Conservation (phyloP, 768 basidiomycete species). For the Leucocoprinus leucothites region DNA sequence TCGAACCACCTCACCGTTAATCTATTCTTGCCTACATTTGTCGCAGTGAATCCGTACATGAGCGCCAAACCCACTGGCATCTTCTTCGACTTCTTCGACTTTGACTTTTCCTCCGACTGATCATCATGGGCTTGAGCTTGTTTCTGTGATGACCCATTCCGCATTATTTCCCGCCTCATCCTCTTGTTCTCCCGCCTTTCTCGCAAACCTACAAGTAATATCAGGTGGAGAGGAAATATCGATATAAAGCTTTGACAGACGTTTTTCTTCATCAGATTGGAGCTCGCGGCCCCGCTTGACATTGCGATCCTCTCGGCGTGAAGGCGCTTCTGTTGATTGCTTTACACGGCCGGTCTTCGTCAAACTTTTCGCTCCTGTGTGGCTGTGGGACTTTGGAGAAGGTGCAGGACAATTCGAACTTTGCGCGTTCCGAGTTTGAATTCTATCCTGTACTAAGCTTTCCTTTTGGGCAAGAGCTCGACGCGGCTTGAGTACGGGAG, state of each 20-base stretch:
- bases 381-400: neutral
- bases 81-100: constrained; percentile 25
- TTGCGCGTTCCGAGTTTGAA: neutral
- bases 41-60: constrained; percentile 65
- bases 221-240: neutral
- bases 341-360: neutral
- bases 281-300: constrained; percentile 6
- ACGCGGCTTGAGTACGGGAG: constrained; percentile 55
- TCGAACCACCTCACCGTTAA: constrained; percentile 45
- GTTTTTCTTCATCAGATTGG: constrained; percentile 20
- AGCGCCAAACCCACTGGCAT: constrained; percentile 52
- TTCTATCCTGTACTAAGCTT: neutral
- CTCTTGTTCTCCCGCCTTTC: constrained; percentile 67
- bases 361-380: neutral
- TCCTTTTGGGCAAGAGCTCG: neutral
- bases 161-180: constrained; percentile 51
- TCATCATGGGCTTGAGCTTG: constrained; percentile 14
- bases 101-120: constrained; percentile 16
- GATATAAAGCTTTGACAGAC: constrained; percentile 16
- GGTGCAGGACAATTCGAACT: neutral
- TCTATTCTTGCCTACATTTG: constrained; percentile 58
- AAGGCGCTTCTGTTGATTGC: neutral
- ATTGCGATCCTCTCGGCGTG: neutral
- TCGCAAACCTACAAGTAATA: constrained; percentile 44
- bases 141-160: constrained; percentile 23